Evolutionary conservation across 2,329 filamentous ascomycete species (phyloP).

Genomic region (Ascosphaera aggregata): DNA sequence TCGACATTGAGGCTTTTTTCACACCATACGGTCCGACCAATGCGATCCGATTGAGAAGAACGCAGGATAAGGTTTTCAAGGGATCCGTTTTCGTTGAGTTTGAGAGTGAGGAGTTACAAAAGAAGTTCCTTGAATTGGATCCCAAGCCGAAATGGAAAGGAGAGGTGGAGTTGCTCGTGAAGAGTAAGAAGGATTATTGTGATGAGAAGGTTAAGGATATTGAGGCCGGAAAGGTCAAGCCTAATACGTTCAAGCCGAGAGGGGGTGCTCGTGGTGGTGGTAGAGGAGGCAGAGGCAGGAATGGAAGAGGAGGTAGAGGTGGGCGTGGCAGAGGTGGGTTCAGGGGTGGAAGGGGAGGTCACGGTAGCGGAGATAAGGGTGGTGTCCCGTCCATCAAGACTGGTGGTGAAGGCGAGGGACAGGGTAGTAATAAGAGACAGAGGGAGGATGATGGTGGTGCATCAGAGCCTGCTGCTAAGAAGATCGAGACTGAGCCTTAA

Average conservation of each 20-base stretch:
- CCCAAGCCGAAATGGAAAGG: conserved; percentile 69
- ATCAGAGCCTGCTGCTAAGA: conserved; percentile 22
- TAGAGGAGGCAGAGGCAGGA: conserved; percentile 8
- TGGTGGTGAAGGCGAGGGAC: conserved; percentile 13
- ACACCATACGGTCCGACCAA: conserved; percentile 55
- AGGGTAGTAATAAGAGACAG: conserved; percentile 1
- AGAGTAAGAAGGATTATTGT: conserved; percentile 73
- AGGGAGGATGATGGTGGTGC: conserved; percentile 9
- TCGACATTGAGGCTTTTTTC: conserved; percentile 88
- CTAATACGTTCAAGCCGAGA: conserved; percentile 25
- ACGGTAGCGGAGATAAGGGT: conserved; percentile 9
- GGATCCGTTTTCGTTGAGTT: conserved; percentile 95
- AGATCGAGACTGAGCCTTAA: conserved; percentile 23
- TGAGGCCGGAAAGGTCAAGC: conserved; percentile 42
- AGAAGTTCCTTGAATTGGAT: conserved; percentile 58
- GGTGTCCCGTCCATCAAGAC: conserved; percentile 9
- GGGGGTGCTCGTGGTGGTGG: conserved; percentile 20
- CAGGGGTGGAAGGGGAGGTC: conserved; percentile 8
- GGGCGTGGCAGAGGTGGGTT: conserved; percentile 16
- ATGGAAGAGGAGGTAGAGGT: conserved; percentile 13
- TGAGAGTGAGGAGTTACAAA: conserved; percentile 48
- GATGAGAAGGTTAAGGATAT: conserved; percentile 54
- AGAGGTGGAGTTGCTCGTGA: conserved; percentile 47
- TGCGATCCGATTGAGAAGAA: conserved; percentile 67
- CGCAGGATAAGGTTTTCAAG: conserved; percentile 57